phyloP scores from a whole-genome alignment of 345 rosid genomes.

The Populus simonii region DNA sequence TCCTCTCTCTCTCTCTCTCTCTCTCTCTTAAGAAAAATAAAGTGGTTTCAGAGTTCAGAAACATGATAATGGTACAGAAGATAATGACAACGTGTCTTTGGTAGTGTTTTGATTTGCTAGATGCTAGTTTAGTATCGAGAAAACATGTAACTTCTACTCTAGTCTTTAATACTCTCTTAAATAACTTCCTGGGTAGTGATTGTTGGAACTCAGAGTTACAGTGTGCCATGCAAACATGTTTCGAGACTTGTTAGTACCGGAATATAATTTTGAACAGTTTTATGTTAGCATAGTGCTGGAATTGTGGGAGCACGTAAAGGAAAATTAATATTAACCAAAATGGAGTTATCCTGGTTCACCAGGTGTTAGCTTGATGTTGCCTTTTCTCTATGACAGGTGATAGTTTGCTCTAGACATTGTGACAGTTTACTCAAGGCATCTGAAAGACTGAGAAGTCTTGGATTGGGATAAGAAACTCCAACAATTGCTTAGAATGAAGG shows the following conservation, averaged over 20 bases:
- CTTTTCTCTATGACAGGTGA: slow-evolving; percentile 1
- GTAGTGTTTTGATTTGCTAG: not conserved
- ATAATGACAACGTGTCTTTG: not conserved
- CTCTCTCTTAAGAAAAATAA: no score
- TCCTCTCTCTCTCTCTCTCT: no score
- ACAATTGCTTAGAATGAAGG: not conserved
- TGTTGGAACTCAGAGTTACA: not conserved
- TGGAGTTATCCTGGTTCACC: not conserved
- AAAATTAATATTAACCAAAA: not conserved
- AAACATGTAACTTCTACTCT: not conserved
- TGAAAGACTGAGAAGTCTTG: not conserved
- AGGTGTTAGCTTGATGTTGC: not conserved
- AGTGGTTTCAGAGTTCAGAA: not conserved
- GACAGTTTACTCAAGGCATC: not conserved
- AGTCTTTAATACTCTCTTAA: not conserved
- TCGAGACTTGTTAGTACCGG: no score
- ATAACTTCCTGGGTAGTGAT: not conserved
- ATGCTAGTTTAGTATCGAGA: not conserved
- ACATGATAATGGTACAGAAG: not conserved
- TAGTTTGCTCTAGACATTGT: not conserved
- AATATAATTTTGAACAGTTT: not conserved
- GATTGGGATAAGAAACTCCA: slow-evolving; percentile 1
- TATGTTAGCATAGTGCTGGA: not conserved
- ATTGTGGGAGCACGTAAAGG: not conserved
- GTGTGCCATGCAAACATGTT: not conserved